Evolutionary conservation across 1,284 basidiomycete species (phyloP), one percentile per base, ranked within the genome.

Genomic region (Mycosarcoma mackinlayi): DNA sequence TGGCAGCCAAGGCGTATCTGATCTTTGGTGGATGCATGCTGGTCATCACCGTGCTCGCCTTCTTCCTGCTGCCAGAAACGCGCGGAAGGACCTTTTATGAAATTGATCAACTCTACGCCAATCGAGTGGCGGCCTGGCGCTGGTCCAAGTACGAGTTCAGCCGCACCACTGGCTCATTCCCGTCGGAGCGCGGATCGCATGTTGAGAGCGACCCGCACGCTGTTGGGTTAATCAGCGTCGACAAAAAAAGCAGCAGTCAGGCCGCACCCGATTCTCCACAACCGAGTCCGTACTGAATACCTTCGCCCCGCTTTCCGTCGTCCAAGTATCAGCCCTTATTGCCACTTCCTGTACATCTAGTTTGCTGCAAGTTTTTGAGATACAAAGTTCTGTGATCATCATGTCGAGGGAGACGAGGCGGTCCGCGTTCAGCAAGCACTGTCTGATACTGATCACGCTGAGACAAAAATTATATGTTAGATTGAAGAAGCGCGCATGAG

Each of bases 91-190:
- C 76, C 4, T 62, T 63, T 35, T 48, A 50, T 30, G 76, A 78
- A 68, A 76, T 78, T 53, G 76, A 78, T 52, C 72, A 76, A 55
- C 61, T 78, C n/a, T 76, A 76, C 51, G 53, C 40, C 41, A 49
- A 58, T 25, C 50, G 44, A 7, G 39, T 75, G 6, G 60, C 69
- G 10, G 70, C 72, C 25, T 68, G 75, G 64, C 54, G 53, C 10
- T 76, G 75, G 75, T 59, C 70, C 55, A 56, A 45, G 28, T 64
- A 65, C 64, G 72, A 73, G 30, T 50, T 65, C 21, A 42, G 40
- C 11, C 47, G 53, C 10, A n/a, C 42, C 7, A 18, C 47, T 1
- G 33, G 44, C 14, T 10, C 47, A 31, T 42, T 41, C 19, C 10
- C 41, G 9, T 24, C 45, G 28, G 51, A 50, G 19, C 30, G 33